Base-by-base conservation (phyloP, 768 basidiomycete species). In the Porpolomopsis calyptriformis region DNA sequence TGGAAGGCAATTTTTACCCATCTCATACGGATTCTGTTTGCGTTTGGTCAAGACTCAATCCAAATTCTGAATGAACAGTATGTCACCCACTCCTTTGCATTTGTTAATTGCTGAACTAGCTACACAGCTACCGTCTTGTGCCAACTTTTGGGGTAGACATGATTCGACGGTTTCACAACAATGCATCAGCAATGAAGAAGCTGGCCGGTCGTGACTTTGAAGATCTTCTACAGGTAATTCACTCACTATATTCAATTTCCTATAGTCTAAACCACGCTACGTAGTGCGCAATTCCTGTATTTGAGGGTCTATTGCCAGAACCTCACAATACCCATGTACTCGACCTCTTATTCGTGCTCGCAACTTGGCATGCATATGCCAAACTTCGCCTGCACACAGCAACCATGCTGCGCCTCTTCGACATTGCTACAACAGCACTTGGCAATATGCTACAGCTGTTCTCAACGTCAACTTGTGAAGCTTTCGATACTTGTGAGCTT, bases 181-280 rank as follows among this genome's bases (percentile, higher is more conserved):
- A 65, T 47, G 52, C 64, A 0, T 60, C 63, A 1, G 59, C 62
- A 12, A 58, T 65, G 55, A 59, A 61, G 39, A 59, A 66, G 11
- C 47, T 62, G 4, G 60, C 61, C 3, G 68, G 59, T 2, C 50
- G 58, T 0, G 61, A 70, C 41, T 70, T 63, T 44, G 64, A 70
- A 43, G 67, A 70, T 20, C 43, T 69, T 0, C 54, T 71, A 0
- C 68, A 71, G 61, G 69, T 64, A 47, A 47, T n/a, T n/a, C n/a
- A n/a, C n/a, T n/a, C n/a, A n/a, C 31, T 33, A 6, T 38, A 20
- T 39, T 8, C 29, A 46, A 16, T 27, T 11, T 36, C 45, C 19
- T 12, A 11, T 24, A 18, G 24, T 18, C 23, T 18, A 26, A 20
- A 29, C n/a, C 36, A 45, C 43, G 4, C 19, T 27, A 36, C 14